Percentiles rank a stretch among this genome's conserved stretches.
These are phyloP conservation scores for Sophora flavescens DNA, from an alignment of 306 rosid genomes.

Conservation along the genomic window DNA sequence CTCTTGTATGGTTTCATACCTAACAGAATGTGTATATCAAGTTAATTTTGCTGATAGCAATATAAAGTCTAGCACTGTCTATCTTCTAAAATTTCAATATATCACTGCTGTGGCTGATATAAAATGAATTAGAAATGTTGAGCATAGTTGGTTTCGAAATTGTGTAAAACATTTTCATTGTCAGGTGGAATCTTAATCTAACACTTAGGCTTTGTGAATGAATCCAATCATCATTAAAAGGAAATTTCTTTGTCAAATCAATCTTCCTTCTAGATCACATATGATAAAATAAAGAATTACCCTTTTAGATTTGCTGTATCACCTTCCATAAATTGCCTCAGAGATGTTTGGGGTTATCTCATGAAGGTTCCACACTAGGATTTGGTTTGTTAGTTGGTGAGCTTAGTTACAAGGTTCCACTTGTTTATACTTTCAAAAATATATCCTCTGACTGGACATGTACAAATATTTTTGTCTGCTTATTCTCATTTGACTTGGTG, in stretches of 20 bases:
- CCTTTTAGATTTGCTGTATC: neutral
- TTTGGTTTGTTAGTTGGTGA: neutral
- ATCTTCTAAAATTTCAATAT: neutral
- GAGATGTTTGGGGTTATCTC: slow-evolving; percentile 27
- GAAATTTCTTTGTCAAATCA: slow-evolving; percentile 11
- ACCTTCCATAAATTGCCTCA: slow-evolving; percentile 6
- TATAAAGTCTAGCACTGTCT: slow-evolving; percentile 7
- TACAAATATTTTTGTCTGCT: neutral
- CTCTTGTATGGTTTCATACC: neutral
- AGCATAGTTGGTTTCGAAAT: slow-evolving; percentile 3
- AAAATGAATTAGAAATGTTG: slow-evolving; percentile 7
- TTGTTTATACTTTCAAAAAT: neutral
- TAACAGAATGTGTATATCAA: neutral
- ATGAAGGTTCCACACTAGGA: neutral
- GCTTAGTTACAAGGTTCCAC: neutral
- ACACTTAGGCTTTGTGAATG: neutral
- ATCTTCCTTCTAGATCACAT: slow-evolving; percentile 7
- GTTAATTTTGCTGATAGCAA: neutral
- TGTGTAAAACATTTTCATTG: neutral
- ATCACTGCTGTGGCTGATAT: slow-evolving; percentile 12
- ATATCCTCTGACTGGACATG: too few species aligned
- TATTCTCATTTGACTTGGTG: slow-evolving; percentile 20
- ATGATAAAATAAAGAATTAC: slow-evolving; percentile 18
- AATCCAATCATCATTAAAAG: too few species aligned
- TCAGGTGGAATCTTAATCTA: slow-evolving; percentile 28